Base-by-base conservation (phyloP, 257 asterid species). In the Cordia subcordata region DNA sequence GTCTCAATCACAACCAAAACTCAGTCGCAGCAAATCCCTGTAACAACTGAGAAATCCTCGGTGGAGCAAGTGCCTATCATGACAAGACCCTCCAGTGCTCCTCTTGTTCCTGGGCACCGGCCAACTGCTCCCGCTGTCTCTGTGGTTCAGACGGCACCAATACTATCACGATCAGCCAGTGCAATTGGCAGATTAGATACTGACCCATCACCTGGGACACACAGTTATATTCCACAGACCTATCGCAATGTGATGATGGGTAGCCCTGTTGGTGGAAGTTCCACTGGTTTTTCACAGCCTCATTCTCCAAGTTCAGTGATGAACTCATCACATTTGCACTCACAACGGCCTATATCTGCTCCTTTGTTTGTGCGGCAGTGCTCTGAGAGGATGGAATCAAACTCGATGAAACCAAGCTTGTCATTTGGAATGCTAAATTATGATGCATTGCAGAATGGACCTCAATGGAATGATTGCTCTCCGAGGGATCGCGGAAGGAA, bases 41-140 rank as follows among this genome's bases (percentile, higher is more conserved):
- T 40, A 18, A 62, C 74, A n/a, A 58, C 67, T 18, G 94, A 80
- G 13, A 87, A 77, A 73, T 65, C 77, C 66, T 66, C 72, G 18
- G 49, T 62, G 18, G 68, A 73, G 10, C 79, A 79, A 16, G 61
- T 71, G 33, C 78, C 88, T 27, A 71, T 69, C 56, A 58, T 82
- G 78, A 81, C 96, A 16, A 86, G 96, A 78, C 97, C 99, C 18
- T 74, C 75, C 67, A 92, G 96, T 68, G 88, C 95, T 68, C 96
- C 97, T 69, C 49, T 81, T 55, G 63, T 75, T 18, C 87, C 88
- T 22, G 84, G 75, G 23, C 78, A 82, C 46, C 71, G 82, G 69
- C 85, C 92, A 21, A 62, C 82, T 60, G 69, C 82, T 49, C 74
- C 90, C 11, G 67, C 72, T 69, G 82, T 76, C 54, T 73, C 94